Evolutionary conservation across 768 basidiomycete species (phyloP), one percentile per base, ranked within the genome.

Genomic region (Naganishia randhawae): DNA sequence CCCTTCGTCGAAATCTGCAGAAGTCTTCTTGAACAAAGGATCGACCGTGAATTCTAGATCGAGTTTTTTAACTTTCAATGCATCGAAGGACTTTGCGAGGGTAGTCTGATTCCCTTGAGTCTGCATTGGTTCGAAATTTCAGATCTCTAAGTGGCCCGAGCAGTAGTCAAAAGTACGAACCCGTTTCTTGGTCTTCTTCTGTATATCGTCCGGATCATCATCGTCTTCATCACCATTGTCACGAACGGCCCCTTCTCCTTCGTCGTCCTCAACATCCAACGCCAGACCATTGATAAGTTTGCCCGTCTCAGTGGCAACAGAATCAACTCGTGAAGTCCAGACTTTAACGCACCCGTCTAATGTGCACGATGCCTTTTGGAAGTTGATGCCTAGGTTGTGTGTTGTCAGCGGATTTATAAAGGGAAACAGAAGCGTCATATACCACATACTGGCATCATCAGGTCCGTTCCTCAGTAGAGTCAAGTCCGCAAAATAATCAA

Each of bases 401-500:
- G 33, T 11, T 27, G 66, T 42, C 8, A 50, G 22, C 33, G 57
- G 25, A 62, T 27, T 31, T 63, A 17, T 7, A 31, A 55, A 17
- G 25, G 41, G 50, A 29, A 50, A 13, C 16, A 19, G n/a, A n/a
- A 37, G 29, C 31, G 1, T 39, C 69, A 13, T 25, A 33, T 22
- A 3, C 22, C 37, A 71, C 79, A 66, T 64, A 80, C 78, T 79
- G 53, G 78, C 72, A 69, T 96, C 95, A 76, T 97, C 94, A 51
- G 85, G 86, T 70, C 89, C 87, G 79, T 99, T 97, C 53, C 96
- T 85, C 41, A 99, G 83, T 17, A 98, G 85, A 13, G 91, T 92
- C 89, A 98, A 93, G 78, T 99, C 95, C 73, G 96, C 92, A 78
- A 98, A 99, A 77, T 99, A 99, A 81, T 99, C 96, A 67, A 99